A percentile compares a stretch with the other conserved stretches of the same genome.
Evolutionary conservation across 2,329 filamentous ascomycete genomes (phyloP).

Genomic region (Setomelanomma holmii): DNA sequence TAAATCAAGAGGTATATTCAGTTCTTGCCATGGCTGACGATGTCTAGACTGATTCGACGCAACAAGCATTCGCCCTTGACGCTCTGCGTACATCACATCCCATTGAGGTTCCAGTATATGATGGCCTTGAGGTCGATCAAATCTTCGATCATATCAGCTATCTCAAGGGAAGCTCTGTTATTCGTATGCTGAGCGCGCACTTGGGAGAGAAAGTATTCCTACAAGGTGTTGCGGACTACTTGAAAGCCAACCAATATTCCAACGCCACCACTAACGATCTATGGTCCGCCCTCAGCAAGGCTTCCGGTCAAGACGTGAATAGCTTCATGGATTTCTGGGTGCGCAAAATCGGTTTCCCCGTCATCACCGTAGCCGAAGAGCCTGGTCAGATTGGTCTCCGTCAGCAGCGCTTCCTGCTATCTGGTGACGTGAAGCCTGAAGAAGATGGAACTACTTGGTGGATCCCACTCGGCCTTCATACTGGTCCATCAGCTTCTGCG

Average conservation of each 20-base stretch:
- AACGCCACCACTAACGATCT: constrained; percentile 91
- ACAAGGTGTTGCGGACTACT: constrained; percentile 86
- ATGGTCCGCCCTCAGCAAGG: constrained; percentile 86
- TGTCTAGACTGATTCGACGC: constrained; percentile 82
- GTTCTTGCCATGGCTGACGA: constrained; percentile 40
- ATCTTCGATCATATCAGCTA: constrained; percentile 98
- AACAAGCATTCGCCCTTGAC: constrained; percentile 89
- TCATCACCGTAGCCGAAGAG: constrained; percentile 85
- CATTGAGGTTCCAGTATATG: constrained; percentile 92
- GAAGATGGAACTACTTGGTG: constrained; percentile 96
- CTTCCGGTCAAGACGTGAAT: constrained; percentile 85
- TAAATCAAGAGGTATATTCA: constrained; percentile 60
- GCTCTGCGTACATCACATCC: constrained; percentile 90
- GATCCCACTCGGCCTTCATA: constrained; percentile 87
- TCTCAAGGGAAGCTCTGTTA: constrained; percentile 92
- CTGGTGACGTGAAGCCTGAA: constrained; percentile 87
- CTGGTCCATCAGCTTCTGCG: constrained; percentile 64
- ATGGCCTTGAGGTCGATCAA: constrained; percentile 95
- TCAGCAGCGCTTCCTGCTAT: constrained; percentile 89
- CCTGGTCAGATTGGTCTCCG: constrained; percentile 80
- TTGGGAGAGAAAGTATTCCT: constrained; percentile 89
- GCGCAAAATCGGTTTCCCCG: constrained; percentile 90
- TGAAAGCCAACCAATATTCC: constrained; percentile 85
- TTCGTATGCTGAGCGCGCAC: constrained; percentile 93
- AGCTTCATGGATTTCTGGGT: constrained; percentile 95